A percentile compares a stretch with the other conserved stretches of the same genome.
phyloP scores from a whole-genome alignment of 2,329 filamentous ascomycete species.

The Chrysoporthe deuterocubensis region DNA sequence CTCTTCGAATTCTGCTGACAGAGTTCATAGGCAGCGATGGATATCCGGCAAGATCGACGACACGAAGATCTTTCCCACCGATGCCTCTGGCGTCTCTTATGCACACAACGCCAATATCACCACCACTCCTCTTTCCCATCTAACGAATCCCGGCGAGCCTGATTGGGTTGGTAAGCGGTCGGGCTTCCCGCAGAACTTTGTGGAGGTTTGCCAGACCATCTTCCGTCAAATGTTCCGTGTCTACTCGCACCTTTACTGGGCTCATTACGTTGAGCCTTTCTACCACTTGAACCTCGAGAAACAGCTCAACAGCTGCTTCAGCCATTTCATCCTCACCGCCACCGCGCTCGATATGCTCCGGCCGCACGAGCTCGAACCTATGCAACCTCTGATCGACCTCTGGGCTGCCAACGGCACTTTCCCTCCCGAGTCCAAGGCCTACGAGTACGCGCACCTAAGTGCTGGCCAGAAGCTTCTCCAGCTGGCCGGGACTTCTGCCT shows the following conservation, averaged over 20 bases:
- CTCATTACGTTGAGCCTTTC: slow-evolving; percentile 85
- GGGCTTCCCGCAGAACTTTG: slow-evolving; percentile 89
- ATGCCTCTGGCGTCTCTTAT: slow-evolving; percentile 71
- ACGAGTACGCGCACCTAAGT: slow-evolving; percentile 65
- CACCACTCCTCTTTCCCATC: slow-evolving; percentile 63
- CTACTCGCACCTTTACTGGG: slow-evolving; percentile 97
- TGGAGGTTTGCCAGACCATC: slow-evolving; percentile 88
- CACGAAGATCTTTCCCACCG: slow-evolving; percentile 85
- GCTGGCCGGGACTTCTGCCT: slow-evolving; percentile 35
- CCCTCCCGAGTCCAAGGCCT: slow-evolving; percentile 72
- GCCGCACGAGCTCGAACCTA: slow-evolving; percentile 89
- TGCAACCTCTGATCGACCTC: slow-evolving; percentile 91
- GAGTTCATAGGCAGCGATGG: slow-evolving; percentile 81
- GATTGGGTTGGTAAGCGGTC: slow-evolving; percentile 91
- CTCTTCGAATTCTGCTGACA: neutral
- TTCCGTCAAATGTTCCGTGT: slow-evolving; percentile 99
- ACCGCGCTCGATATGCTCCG: slow-evolving; percentile 83
- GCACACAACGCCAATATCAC: slow-evolving; percentile 64
- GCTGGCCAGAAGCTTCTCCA: slow-evolving; percentile 64
- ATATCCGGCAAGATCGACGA: slow-evolving; percentile 96
- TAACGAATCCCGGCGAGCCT: slow-evolving; percentile 63
- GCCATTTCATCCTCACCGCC: slow-evolving; percentile 80
- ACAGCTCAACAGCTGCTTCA: slow-evolving; percentile 85
- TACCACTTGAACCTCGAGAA: slow-evolving; percentile 82
- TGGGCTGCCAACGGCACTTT: slow-evolving; percentile 90